phyloP scores from a whole-genome alignment of 345 rosid species.

The Noccaea bulbosa region DNA sequence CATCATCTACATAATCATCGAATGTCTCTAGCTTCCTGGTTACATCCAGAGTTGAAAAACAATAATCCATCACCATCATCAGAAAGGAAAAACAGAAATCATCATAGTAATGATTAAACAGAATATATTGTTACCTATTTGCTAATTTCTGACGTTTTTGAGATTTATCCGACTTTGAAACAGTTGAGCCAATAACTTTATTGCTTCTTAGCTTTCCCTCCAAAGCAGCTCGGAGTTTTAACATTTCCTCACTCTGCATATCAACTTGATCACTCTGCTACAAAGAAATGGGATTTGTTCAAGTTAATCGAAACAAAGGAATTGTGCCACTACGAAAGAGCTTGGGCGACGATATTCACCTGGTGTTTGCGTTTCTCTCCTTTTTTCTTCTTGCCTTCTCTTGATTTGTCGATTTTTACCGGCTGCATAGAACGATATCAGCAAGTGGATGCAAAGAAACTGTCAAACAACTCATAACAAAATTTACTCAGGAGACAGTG shows the following conservation, averaged over 20 bases:
- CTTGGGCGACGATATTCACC: constrained; percentile 48
- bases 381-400: constrained; percentile 37
- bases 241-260: constrained; percentile 79
- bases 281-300: constrained; percentile 1
- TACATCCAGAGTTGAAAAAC: constrained; percentile 23
- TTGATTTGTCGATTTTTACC: constrained; percentile 32
- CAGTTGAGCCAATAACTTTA: constrained; percentile 52
- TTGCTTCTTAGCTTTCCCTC: constrained; percentile 79
- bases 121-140: constrained; percentile 55
- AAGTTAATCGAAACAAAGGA: background rate
- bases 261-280: constrained; percentile 67
- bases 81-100: constrained; percentile 20
- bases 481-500: background rate
- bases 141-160: constrained; percentile 57
- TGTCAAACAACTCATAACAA: constrained; percentile 19
- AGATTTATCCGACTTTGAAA: constrained; percentile 53
- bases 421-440: constrained; percentile 30
- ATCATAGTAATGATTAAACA: constrained; percentile 6
- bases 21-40: constrained; percentile 74
- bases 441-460: constrained; percentile 15
- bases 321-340: background rate
- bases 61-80: constrained; percentile 32
- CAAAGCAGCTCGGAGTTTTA: constrained; percentile 80
- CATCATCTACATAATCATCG: constrained; percentile 85
- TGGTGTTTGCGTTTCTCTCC: constrained; percentile 52